Evolutionary conservation across 1,284 basidiomycete genomes (phyloP).

Genomic region (Ganoderma resinaceum): DNA sequence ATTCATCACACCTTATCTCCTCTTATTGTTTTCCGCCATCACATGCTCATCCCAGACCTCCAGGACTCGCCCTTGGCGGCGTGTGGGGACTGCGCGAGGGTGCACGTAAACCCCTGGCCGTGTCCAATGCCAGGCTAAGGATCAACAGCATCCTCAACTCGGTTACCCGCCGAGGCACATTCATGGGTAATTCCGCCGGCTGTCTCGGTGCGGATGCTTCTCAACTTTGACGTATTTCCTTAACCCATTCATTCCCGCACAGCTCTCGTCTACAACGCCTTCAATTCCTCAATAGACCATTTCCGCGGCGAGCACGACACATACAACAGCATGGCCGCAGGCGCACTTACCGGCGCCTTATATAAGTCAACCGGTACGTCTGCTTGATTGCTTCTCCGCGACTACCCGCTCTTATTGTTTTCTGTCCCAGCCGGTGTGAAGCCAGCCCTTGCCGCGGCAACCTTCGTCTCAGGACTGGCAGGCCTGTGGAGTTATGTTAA

Average conservation of each 20-base stretch:
- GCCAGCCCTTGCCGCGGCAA: constrained; percentile 88
- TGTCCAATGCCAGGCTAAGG: constrained; percentile 85
- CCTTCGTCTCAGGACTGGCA: constrained; percentile 87
- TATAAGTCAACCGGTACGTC: constrained; percentile 93
- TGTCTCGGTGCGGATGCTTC: constrained; percentile 79
- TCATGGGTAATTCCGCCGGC: constrained; percentile 98
- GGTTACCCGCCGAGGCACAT: constrained; percentile 95
- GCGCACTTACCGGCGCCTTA: constrained; percentile 88
- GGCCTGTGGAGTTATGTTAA: constrained; percentile 94
- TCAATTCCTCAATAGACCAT: constrained; percentile 94
- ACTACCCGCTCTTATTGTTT: constrained; percentile 46
- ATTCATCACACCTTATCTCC: constrained; percentile 72
- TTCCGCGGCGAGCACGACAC: constrained; percentile 93
- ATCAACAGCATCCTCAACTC: constrained; percentile 98
- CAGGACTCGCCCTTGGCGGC: constrained; percentile 93
- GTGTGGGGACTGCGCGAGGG: constrained; percentile 97
- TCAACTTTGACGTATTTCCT: constrained; percentile 37
- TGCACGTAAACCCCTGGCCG: constrained; percentile 83
- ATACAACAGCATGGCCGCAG: constrained; percentile 91
- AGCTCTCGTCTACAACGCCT: constrained; percentile 95
- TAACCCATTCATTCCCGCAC: constrained; percentile 39
- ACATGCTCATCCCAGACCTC: constrained; percentile 70
- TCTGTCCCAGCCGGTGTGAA: constrained; percentile 81
- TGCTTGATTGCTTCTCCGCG: constrained; percentile 40
- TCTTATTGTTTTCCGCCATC: constrained; percentile 79